These are phyloP conservation scores for Chernovozyma sophiae-reginae DNA, from an alignment of 1,139 yeast species.

Conservation along the genomic window DNA sequence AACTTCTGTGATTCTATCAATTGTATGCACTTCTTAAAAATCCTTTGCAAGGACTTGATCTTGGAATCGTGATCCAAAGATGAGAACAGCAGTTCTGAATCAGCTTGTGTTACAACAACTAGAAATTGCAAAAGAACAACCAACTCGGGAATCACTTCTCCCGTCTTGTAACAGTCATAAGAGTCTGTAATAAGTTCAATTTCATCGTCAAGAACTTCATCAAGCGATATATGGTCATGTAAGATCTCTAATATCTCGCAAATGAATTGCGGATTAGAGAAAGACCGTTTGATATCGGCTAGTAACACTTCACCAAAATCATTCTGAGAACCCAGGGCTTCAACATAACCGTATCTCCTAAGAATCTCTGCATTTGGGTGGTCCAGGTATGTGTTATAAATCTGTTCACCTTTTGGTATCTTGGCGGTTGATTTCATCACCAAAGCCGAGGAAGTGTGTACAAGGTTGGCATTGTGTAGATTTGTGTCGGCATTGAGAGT, in stretches of 20 bases:
- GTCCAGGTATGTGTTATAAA: conserved; percentile 86
- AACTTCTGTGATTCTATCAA: conserved; percentile 38
- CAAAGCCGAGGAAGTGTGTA: conserved; percentile 41
- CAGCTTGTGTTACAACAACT: conserved; percentile 36
- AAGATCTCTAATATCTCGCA: conserved; percentile 28
- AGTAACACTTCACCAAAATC: conserved; percentile 79
- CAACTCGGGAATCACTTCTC: conserved; percentile 57
- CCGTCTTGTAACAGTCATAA: conserved; percentile 57
- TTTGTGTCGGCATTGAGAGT: conserved; percentile 81
- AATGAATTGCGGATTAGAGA: conserved; percentile 21
- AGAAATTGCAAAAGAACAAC: conserved; percentile 50
- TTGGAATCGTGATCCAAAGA: conserved; percentile 9
- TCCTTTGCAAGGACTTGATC: conserved; percentile 37
- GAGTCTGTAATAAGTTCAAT: conserved; percentile 46
- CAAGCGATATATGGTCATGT: conserved; percentile 14
- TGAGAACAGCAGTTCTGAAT: conserved; percentile 9
- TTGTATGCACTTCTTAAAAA: conserved; percentile 45
- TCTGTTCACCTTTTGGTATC: conserved; percentile 64
- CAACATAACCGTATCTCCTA: conserved; percentile 90
- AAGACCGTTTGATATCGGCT: conserved; percentile 29
- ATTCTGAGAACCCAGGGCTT: conserved; percentile 63
- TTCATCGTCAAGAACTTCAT: conserved; percentile 45
- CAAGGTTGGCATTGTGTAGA: conserved; percentile 70
- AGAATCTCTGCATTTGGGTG: conserved; percentile 85
- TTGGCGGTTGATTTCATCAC: conserved; percentile 67